Conservation (phyloP, 2,329 filamentous ascomycete genomes). For the Fusarium oligoseptatum region DNA sequence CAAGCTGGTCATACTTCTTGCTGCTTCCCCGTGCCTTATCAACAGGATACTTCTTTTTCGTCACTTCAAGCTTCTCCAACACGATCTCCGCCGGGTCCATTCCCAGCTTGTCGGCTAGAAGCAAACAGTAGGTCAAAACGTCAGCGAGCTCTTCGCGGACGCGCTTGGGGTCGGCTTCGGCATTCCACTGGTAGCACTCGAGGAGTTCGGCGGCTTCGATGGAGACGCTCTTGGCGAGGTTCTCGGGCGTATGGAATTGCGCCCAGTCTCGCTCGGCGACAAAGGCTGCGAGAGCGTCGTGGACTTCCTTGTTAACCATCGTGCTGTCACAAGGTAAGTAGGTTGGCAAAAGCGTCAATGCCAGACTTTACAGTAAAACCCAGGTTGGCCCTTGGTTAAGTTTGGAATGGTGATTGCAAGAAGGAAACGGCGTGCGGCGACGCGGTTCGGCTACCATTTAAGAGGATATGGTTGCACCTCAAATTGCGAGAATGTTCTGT, state of each 20-base stretch:
- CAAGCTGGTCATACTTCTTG: slow-evolving; percentile 12
- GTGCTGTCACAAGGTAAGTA: too few species aligned
- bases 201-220: slow-evolving; percentile 20
- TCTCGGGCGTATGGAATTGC: slow-evolving; percentile 19
- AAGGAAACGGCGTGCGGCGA: neutral
- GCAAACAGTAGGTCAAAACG: slow-evolving; percentile 15
- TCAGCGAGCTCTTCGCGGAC: slow-evolving; percentile 17
- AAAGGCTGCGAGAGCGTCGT: slow-evolving; percentile 11
- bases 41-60: neutral
- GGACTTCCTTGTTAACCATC: slow-evolving; percentile 9
- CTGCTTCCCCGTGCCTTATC: neutral
- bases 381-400: neutral
- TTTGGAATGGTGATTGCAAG: neutral
- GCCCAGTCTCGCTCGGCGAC: slow-evolving; percentile 21
- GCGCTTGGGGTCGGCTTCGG: slow-evolving; percentile 14
- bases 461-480: neutral
- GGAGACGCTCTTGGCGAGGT: slow-evolving; percentile 16
- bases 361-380: neutral
- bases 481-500: neutral
- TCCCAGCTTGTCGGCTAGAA: slow-evolving; percentile 5
- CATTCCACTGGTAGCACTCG: slow-evolving; percentile 17
- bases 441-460: neutral
- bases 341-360: too few species aligned
- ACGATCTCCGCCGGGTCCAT: neutral
- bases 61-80: neutral